Evolutionary conservation across 345 rosid genomes (phyloP).

Genomic region (Clausena lansium): DNA sequence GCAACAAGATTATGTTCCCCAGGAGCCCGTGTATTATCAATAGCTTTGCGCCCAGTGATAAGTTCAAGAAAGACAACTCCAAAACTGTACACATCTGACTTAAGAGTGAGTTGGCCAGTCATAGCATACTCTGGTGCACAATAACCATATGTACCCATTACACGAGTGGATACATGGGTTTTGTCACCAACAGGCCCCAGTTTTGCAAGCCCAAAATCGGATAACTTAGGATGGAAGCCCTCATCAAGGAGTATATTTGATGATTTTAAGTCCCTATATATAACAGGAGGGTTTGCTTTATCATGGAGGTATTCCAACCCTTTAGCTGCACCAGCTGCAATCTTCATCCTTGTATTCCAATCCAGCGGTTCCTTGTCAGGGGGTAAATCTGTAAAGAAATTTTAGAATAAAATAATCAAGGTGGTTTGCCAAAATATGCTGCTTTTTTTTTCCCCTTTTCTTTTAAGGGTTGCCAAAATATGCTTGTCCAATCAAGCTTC

Average conservation of each 20-base stretch:
- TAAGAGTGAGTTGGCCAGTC: slow-evolving; percentile 96
- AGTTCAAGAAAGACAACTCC: slow-evolving; percentile 98
- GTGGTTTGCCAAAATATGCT: not conserved
- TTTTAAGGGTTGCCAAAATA: too few relatives aligned
- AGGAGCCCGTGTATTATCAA: slow-evolving; percentile 69
- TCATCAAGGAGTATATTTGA: slow-evolving; percentile 94
- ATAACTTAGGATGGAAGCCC: slow-evolving; percentile 86
- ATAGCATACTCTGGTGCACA: slow-evolving; percentile 99
- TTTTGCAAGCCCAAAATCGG: slow-evolving; percentile 96
- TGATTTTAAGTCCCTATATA: slow-evolving; percentile 91
- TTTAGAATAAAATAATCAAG: slow-evolving; percentile 4
- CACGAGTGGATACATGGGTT: slow-evolving; percentile 97
- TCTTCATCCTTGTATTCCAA: slow-evolving; percentile 97
- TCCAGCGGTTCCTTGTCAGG: slow-evolving; percentile 77
- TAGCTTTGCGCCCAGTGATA: slow-evolving; percentile 96
- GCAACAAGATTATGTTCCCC: slow-evolving; percentile 98
- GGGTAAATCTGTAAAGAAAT: slow-evolving; percentile 65
- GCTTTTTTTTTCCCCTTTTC: too few relatives aligned
- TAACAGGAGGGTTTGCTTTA: slow-evolving; percentile 95
- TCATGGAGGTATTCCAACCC: slow-evolving; percentile 97
- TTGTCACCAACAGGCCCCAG: slow-evolving; percentile 98
- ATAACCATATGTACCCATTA: slow-evolving; percentile 99
- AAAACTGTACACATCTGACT: slow-evolving; percentile 96
- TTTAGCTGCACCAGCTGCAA: slow-evolving; percentile 98
- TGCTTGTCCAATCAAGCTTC: slow-evolving; percentile 6